Evolutionary conservation across 805 yeast species (phyloP).

Genomic region (Cyberlindnera samutprakarnensis): DNA sequence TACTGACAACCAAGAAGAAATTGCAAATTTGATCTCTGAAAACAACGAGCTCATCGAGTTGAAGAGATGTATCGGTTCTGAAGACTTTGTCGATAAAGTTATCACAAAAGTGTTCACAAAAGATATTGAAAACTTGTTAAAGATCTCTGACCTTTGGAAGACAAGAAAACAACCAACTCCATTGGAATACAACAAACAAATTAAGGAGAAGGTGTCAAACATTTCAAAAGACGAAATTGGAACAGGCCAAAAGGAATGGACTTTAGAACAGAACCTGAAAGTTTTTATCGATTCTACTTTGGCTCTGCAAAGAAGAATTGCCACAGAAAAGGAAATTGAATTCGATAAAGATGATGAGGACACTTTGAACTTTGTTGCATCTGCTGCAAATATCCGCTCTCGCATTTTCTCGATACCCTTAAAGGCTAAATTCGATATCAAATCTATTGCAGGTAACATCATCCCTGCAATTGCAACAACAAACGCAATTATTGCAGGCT

Average conservation of each 20-base stretch:
- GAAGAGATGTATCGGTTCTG: slow-evolving; percentile 29
- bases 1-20: slow-evolving; percentile 56
- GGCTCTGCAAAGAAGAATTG: slow-evolving; percentile 42
- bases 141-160: slow-evolving; percentile 74
- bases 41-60: slow-evolving; percentile 54
- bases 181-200: slow-evolving; percentile 28
- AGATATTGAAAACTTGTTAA: slow-evolving; percentile 73
- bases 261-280: slow-evolving; percentile 50
- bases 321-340: slow-evolving; percentile 33
- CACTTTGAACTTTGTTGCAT: slow-evolving; percentile 78
- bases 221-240: slow-evolving; percentile 20
- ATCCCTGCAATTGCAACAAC: slow-evolving; percentile 99
- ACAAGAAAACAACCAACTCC: slow-evolving; percentile 64
- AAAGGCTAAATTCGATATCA: slow-evolving; percentile 77
- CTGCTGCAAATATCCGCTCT: slow-evolving; percentile 78
- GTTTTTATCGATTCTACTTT: slow-evolving; percentile 45
- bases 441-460: slow-evolving; percentile 95
- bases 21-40: slow-evolving; percentile 57
- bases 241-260: slow-evolving; percentile 44
- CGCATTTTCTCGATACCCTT: slow-evolving; percentile 58
- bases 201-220: slow-evolving; percentile 10
- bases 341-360: slow-evolving; percentile 96
- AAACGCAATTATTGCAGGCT: slow-evolving; percentile 90
- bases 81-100: slow-evolving; percentile 34
- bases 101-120: slow-evolving; percentile 52